Percentiles rank a stretch among this genome's conserved stretches.
phyloP scores from a whole-genome alignment of 225 moss, liverwort and hornwort species.

The Sphagnum contortum region DNA sequence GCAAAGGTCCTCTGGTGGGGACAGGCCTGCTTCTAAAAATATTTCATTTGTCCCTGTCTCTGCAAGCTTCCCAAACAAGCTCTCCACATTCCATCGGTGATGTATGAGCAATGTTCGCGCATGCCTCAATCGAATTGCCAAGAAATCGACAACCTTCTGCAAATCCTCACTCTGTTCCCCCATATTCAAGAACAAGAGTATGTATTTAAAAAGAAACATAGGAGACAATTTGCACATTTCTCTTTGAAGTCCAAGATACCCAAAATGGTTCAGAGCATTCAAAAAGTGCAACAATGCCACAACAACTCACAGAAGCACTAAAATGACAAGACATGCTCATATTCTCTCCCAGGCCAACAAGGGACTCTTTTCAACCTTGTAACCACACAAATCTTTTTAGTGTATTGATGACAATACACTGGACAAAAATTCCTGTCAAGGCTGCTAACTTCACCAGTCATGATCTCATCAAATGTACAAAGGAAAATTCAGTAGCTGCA shows the following conservation, averaged over 20 bases:
- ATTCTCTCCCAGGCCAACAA: neutral
- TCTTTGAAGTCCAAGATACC: neutral
- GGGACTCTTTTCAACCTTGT: too few species aligned
- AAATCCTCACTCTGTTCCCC: constrained; percentile 68
- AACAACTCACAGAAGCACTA: neutral
- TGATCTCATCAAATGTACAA: too few species aligned
- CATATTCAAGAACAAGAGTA: constrained; percentile 4
- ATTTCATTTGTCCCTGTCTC: constrained; percentile 75
- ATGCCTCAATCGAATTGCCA: constrained; percentile 67
- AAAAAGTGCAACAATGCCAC: neutral
- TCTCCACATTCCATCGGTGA: constrained; percentile 96
- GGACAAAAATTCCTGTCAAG: too few species aligned
- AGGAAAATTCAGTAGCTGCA: too few species aligned
- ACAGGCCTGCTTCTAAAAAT: constrained; percentile 86
- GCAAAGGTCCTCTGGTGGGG: constrained; percentile 48
- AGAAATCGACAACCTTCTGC: constrained; percentile 79
- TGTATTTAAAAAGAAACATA: too few species aligned
- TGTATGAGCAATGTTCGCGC: constrained; percentile 90
- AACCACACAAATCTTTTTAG: too few species aligned
- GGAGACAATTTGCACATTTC: too few species aligned
- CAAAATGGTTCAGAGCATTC: neutral
- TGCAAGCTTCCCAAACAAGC: constrained; percentile 72
- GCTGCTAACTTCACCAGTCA: too few species aligned
- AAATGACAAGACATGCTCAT: neutral
- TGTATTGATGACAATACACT: too few species aligned